Base-by-base conservation (phyloP, 805 yeast species). In the Debaryomyces maramus region DNA sequence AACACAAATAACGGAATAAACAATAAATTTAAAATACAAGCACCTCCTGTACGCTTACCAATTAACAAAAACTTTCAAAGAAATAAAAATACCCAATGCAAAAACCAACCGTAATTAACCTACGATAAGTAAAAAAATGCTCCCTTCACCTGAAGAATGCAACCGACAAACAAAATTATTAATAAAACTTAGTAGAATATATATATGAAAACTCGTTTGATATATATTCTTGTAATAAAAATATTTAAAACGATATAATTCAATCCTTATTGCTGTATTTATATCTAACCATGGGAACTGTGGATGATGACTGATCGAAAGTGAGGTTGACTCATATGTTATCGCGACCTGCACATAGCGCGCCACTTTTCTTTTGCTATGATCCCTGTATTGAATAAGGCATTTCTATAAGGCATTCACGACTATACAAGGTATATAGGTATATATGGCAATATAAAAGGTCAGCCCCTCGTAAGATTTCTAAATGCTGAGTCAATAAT, bases 401-500 rank as follows among this genome's bases (percentile, higher is more conserved):
- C n/a, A n/a, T n/a, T n/a, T n/a, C n/a, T n/a, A n/a, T n/a, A n/a
- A n/a, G n/a, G n/a, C n/a, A n/a, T n/a, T n/a, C n/a, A 24, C 28
- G 13, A 24, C 13, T 22, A n/a, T n/a, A 24, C 4, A 15, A 10
- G 28, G 13, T 24, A 24, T 5, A 24, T n/a, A 21, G 13, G 28
- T 24, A 24, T 24, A 24, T 24, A 24, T 24, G 13, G 28, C 13
- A 15, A 10, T 24, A 24, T 24, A 24, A 22, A 13, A 29, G 23
- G 14, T 13, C 15, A 51, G 36, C 45, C 49, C 27, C 52, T 44
- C 13, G 54, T 50, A n/a, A 74, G 52, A 43, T 72, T 74, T 45
- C 85, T 72, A 58, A 88, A 88, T 13, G 85, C 79, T 42, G 73
- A 67, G 45, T 84, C 91, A 26, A 89, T 72, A 51, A 85, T 63